Percentiles rank a stretch among this genome's conserved stretches.
Conservation (phyloP, 1,284 basidiomycete genomes). For the Omphalotus olearius region DNA sequence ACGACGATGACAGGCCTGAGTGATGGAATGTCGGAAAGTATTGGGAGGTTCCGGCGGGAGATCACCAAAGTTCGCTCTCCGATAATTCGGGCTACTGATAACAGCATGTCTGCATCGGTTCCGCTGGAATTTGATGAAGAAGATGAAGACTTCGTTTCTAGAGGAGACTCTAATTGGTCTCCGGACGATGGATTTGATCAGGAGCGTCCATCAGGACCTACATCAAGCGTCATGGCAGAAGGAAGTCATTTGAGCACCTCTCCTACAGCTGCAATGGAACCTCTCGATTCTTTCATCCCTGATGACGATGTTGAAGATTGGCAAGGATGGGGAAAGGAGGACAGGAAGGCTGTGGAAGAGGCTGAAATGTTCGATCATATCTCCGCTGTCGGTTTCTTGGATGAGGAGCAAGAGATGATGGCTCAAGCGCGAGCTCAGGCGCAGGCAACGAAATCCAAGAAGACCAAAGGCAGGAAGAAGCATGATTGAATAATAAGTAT, state of each 20-base stretch:
- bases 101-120: constrained; percentile 30
- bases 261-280: not conserved
- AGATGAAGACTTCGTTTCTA: constrained; percentile 53
- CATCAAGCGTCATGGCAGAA: not conserved
- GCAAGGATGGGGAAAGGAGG: constrained; percentile 50
- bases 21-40: constrained; percentile 56
- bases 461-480: constrained; percentile 11
- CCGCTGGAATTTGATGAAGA: constrained; percentile 71
- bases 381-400: constrained; percentile 54
- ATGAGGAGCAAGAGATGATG: constrained; percentile 45
- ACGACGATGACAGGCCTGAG: constrained; percentile 30
- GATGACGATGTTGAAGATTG: constrained; percentile 31
- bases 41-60: constrained; percentile 50
- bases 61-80: constrained; percentile 39
- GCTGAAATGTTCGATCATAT: constrained; percentile 64
- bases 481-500: not conserved
- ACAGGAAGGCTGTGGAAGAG: constrained; percentile 55
- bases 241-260: not conserved
- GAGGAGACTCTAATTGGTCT: constrained; percentile 17
- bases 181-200: constrained; percentile 13
- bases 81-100: constrained; percentile 23
- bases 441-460: not conserved
- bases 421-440: constrained; percentile 1
- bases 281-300: constrained; percentile 20
- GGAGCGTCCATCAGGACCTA: not conserved